A percentile compares a stretch with the other conserved stretches of the same genome.
These are phyloP conservation scores for Gaeumannomyces tritici DNA, from an alignment of 2,329 filamentous ascomycete genomes.

Conservation along the genomic window DNA sequence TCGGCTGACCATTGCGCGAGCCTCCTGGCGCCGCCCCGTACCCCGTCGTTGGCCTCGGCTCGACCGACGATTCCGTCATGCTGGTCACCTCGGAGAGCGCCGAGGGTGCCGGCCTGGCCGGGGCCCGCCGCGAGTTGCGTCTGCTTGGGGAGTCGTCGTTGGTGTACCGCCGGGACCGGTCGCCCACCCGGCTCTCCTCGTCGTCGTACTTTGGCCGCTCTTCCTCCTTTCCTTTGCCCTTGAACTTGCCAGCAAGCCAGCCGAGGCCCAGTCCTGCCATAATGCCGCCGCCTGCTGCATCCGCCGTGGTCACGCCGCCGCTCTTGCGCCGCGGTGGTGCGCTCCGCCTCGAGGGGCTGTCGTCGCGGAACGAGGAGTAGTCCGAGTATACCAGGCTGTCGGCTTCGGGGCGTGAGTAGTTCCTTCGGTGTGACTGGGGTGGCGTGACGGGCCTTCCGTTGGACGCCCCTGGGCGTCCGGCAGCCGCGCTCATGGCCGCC, in stretches of 20 bases:
- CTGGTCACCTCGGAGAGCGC: constrained; percentile 16
- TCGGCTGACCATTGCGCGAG: constrained; percentile 5
- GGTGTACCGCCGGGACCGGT: constrained; percentile 55
- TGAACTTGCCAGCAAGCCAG: constrained; percentile 58
- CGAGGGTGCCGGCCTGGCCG: constrained; percentile 13
- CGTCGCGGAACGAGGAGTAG: constrained; percentile 43
- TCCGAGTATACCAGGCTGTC: constrained; percentile 44
- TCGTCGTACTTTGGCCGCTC: constrained; percentile 36
- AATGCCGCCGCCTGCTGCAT: constrained; percentile 43
- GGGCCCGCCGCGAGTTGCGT: constrained; percentile 19
- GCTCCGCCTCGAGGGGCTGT: constrained; percentile 50
- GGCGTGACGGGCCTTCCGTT: constrained; percentile 33
- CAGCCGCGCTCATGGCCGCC: constrained; percentile 35
- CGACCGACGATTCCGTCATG: constrained; percentile 22
- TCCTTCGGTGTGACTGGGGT: constrained; percentile 34
- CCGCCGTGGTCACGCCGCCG: constrained; percentile 21
- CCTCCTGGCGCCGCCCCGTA: neutral
- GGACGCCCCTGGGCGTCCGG: constrained; percentile 23
- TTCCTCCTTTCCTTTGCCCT: constrained; percentile 49
- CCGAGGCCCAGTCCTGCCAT: constrained; percentile 56
- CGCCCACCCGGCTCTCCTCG: constrained; percentile 46
- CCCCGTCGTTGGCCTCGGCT: constrained; percentile 21
- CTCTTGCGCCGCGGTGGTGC: constrained; percentile 24
- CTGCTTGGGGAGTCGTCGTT: constrained; percentile 49
- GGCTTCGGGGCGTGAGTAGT: constrained; percentile 21